These are phyloP conservation scores for Aureobasidium sp. DNA, from an alignment of 2,329 filamentous ascomycete genomes.

Conservation along the genomic window DNA sequence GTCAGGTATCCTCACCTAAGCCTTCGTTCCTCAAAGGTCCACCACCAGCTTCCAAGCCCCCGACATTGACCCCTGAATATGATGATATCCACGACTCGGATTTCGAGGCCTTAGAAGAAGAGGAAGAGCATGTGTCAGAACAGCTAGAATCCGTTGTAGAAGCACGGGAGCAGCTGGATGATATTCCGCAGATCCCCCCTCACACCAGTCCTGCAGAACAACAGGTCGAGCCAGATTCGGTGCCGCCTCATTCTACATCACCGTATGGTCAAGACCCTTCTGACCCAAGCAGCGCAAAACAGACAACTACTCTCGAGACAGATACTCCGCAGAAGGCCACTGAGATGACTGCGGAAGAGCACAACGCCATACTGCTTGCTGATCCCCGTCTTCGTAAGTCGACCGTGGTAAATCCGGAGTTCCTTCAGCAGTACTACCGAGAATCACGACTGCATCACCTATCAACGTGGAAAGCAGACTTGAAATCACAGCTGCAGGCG, in stretches of 20 bases:
- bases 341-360: slow-evolving; percentile 75
- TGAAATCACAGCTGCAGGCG: slow-evolving; percentile 81
- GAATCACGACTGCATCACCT: slow-evolving; percentile 92
- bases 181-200: slow-evolving; percentile 15
- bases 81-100: slow-evolving; percentile 16
- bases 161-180: not conserved
- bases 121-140: not conserved
- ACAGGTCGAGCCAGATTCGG: not conserved
- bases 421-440: slow-evolving; percentile 88
- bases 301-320: not conserved
- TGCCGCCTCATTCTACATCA: not conserved
- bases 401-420: slow-evolving; percentile 85
- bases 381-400: slow-evolving; percentile 83
- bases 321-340: slow-evolving; percentile 28
- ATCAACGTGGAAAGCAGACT: slow-evolving; percentile 90
- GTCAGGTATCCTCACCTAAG: not conserved
- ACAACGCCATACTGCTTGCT: slow-evolving; percentile 75
- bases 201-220: slow-evolving; percentile 14
- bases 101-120: slow-evolving; percentile 10
- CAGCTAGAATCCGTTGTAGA: not conserved
- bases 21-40: not conserved
- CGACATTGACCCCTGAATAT: slow-evolving; percentile 24
- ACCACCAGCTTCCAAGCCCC: slow-evolving; percentile 4
- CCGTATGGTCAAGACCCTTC: not conserved
- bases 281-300: not conserved